Evolutionary conservation across 805 yeast genomes (phyloP), one percentile per base, ranked within the genome.

Genomic region (Metschnikowia reukaufii): DNA sequence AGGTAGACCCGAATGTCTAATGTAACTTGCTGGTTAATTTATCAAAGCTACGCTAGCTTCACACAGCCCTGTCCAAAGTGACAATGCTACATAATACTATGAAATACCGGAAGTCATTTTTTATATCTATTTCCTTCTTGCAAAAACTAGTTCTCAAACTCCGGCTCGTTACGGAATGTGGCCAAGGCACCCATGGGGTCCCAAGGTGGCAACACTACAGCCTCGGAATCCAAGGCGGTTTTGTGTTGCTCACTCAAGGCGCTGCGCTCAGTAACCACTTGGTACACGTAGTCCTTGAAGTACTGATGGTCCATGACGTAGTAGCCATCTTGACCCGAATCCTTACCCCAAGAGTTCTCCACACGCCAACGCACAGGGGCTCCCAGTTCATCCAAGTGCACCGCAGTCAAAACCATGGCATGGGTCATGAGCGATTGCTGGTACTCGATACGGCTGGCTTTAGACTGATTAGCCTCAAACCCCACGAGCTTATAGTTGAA

Each of bases 151-250:
- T 9, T 3, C 12, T 25, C 29, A 4, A 25, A 25, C 12, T 25
- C 29, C 29, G 43, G 42, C 40, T 45, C 42, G 15, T 49, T 45
- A 17, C 25, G 36, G 34, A 51, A 49, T 12, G 47, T 47, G 31
- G 90, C 90, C 44, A 84, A 64, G 2, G 90, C 86, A 43, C 90
- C 91, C 83, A 83, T 82, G 43, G 91, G 89, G 61, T 84, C 91
- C 81, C 88, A 84, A 9, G 86, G 81, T 41, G 88, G 88, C 31
- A 84, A 70, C n/a, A 76, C 76, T 47, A 79, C 73, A 32, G 72
- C 62, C 48, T 44, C 39, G 12, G 71, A 77, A 30, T 72, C 68
- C 50, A 74, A 70, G 44, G 72, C 59, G 32, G 67, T 60, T 9
- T 61, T 54, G 25, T 76, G 67, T 27, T 60, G 61, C 13, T 73